Base-by-base conservation (phyloP, 2,329 filamentous ascomycete species). In the Alternaria sp. region DNA sequence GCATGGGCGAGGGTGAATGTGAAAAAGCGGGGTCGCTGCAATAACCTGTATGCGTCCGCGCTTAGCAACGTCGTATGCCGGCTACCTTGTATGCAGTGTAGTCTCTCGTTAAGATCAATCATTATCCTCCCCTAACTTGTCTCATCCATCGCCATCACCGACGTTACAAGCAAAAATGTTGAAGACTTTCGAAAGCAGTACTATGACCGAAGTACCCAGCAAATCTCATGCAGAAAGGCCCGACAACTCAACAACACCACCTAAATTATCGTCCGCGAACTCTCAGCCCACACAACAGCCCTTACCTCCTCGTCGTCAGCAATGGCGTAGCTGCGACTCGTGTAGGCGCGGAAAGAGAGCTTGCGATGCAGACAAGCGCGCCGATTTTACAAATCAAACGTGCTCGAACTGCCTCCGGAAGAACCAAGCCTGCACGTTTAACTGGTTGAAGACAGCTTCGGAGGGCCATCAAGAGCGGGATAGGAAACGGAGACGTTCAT, bases 341-440 rank as follows among this genome's bases (percentile, higher is more conserved):
- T 82, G 81, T 62, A 75, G 80, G 36, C 78, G 77, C 59, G 80
- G 80, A 32, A 82, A 82, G 65, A 68, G 79, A 58, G 79, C 77
- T 4, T 82, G 81, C 64, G 79, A 82, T 66, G 80, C 78, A 5
- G 69, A 68, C 8, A 73, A 36, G 73, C 18, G 72, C 69, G 49
- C 69, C 66, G 48, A 68, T 63, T 18, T 61, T 72, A 47, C 42
- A 68, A 14, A 67, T 64, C 48, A 63, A 24, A 64, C 72, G 6
- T 82, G 80, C 46, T 75, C 76, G 2, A 81, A 82, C 57, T 82
- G 80, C 65, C 76, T 70, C 30, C 77, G 77, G 65, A 81, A 77
- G 54, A 79, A 78, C 43, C 81, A 81, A 57, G 73, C 68, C n/a
- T 82, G 80, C 61, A 81, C 80, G 0, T 81, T 81, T 56, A 75